phyloP scores from a whole-genome alignment of 176 grass and related monocot genomes.

The Guadua angustifolia region DNA sequence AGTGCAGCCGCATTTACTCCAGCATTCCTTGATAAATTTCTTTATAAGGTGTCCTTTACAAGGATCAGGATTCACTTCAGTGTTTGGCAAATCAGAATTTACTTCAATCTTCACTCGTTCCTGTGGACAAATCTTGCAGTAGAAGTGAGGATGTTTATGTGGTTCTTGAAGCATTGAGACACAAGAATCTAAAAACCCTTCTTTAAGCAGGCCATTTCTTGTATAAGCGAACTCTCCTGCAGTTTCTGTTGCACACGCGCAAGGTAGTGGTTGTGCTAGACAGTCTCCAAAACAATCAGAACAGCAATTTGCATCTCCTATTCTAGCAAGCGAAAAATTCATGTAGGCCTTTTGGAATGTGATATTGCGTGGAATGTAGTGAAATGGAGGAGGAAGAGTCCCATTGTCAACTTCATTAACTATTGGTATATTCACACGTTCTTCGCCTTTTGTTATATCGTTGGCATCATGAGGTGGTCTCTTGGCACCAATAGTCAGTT shows the following conservation, averaged over 20 bases:
- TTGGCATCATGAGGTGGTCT: conserved; percentile 60
- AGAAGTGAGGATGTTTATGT: conserved; percentile 33
- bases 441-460: conserved; percentile 87
- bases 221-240: conserved; percentile 82
- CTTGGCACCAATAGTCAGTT: conserved; percentile 10
- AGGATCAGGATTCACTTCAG: conserved; percentile 48
- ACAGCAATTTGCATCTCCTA: conserved; percentile 87
- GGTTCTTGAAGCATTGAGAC: conserved; percentile 52
- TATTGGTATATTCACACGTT: conserved; percentile 67
- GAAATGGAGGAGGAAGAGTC: conserved; percentile 56
- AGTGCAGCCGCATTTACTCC: conserved; percentile 81
- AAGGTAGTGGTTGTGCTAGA: conserved; percentile 61
- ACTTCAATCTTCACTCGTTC: conserved; percentile 52
- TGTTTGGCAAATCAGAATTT: conserved; percentile 36
- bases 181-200: conserved; percentile 67
- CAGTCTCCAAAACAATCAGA: conserved; percentile 72
- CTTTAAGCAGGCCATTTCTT: conserved; percentile 57
- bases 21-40: conserved; percentile 97
- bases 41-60: conserved; percentile 77
- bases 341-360: conserved; percentile 70
- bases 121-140: conserved; percentile 69
- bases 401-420: conserved; percentile 43
- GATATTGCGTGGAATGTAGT: conserved; percentile 75
- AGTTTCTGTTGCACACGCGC: conserved; percentile 79
- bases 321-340: conserved; percentile 73